phyloP scores from a whole-genome alignment of 106 monocot genomes.

The Phalaenopsis aphrodite region DNA sequence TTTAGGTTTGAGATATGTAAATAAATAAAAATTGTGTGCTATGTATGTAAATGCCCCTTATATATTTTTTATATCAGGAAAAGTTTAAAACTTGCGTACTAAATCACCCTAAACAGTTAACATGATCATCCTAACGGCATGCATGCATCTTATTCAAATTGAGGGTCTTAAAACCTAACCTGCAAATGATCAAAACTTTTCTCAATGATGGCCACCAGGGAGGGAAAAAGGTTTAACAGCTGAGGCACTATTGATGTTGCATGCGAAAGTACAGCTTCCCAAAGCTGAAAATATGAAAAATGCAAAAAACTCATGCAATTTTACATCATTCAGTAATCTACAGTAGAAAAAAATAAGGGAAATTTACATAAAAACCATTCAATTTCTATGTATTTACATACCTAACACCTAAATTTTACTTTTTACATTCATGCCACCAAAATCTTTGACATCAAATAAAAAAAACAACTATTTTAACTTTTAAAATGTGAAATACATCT shows the following conservation, averaged over 20 bases:
- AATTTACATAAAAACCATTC: no score
- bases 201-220: conserved; percentile 64
- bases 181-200: conserved; percentile 91
- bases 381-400: no score
- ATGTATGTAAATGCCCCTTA: no score
- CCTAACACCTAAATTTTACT: no score
- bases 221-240: conserved; percentile 77
- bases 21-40: no score
- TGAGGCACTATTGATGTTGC: conserved; percentile 71
- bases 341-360: not conserved
- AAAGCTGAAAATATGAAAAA: conserved; percentile 54
- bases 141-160: not conserved
- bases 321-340: not conserved
- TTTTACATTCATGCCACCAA: no score
- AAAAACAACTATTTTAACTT: no score
- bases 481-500: no score
- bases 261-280: conserved; percentile 89
- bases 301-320: not conserved
- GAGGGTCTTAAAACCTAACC: conserved; percentile 25
- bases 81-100: not conserved
- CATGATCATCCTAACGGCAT: not conserved
- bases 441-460: no score
- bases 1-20: no score
- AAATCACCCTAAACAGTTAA: not conserved
- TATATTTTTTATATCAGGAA: not conserved